phyloP scores from a whole-genome alignment of 306 rosid species.

The Potentilla sterilis region DNA sequence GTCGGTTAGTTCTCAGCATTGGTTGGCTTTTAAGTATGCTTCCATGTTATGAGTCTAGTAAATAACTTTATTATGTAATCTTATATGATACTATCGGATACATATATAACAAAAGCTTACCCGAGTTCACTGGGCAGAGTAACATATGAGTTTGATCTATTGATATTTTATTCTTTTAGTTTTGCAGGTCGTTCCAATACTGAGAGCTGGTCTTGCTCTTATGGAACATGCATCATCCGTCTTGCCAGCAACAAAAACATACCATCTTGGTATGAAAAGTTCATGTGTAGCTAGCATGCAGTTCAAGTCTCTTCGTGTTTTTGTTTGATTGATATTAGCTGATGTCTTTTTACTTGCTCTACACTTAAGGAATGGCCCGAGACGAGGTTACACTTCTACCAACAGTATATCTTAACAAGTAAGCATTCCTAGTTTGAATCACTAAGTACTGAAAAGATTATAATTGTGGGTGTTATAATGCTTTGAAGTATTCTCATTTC shows the following conservation, averaged over 20 bases:
- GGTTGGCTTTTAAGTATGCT: background rate
- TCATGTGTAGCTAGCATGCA: background rate
- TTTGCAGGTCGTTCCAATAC: conserved; percentile 81
- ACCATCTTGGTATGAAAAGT: conserved; percentile 73
- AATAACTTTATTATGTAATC: background rate
- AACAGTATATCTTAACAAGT: conserved; percentile 82
- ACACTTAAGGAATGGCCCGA: conserved; percentile 61
- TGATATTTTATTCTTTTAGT: conserved; percentile 23
- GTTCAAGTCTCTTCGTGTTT: background rate
- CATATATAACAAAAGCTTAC: background rate
- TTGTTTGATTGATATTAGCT: background rate
- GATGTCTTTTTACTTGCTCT: conserved; percentile 16
- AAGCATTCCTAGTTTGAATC: conserved; percentile 27
- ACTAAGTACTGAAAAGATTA: background rate
- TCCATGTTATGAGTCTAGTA: background rate
- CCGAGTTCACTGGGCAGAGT: background rate
- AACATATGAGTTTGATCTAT: conserved; percentile 20
- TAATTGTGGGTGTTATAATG: background rate
- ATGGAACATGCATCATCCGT: conserved; percentile 74
- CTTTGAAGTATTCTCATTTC: background rate
- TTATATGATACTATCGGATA: too few relatives aligned
- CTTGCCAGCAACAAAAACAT: conserved; percentile 79
- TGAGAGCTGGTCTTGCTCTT: conserved; percentile 92
- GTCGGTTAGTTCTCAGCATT: conserved; percentile 48
- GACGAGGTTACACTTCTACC: conserved; percentile 91